phyloP scores from a whole-genome alignment of 345 rosid species.

The Lagerstroemia speciosa region DNA sequence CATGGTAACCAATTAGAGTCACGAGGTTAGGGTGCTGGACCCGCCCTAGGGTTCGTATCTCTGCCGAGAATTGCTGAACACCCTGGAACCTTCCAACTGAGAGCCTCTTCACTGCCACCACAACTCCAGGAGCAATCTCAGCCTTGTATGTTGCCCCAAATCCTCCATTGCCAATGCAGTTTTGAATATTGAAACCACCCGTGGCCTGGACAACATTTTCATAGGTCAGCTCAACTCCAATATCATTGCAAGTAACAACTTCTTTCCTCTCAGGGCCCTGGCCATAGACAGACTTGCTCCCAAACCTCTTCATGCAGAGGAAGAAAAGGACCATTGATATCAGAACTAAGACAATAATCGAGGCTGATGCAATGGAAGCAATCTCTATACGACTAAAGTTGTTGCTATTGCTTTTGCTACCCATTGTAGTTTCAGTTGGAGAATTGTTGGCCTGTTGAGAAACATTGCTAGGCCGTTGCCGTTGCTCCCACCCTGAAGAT shows the following conservation, averaged over 20 bases:
- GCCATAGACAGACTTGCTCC: slow-evolving; percentile 24
- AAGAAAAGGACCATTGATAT: slow-evolving; percentile 23
- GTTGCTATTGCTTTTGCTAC: slow-evolving; percentile 7
- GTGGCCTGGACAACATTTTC: slow-evolving; percentile 48
- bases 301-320: slow-evolving; percentile 27
- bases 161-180: slow-evolving; percentile 48
- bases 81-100: slow-evolving; percentile 48
- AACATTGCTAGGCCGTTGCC: slow-evolving; percentile 21
- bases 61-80: slow-evolving; percentile 44
- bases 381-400: slow-evolving; percentile 32
- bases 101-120: slow-evolving; percentile 46
- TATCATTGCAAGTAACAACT: slow-evolving; percentile 31
- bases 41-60: slow-evolving; percentile 43
- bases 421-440: slow-evolving; percentile 20
- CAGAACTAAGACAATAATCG: slow-evolving; percentile 24
- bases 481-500: slow-evolving; percentile 23
- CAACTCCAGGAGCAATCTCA: slow-evolving; percentile 33
- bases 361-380: slow-evolving; percentile 31
- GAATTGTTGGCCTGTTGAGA: slow-evolving; percentile 25
- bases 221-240: slow-evolving; percentile 33
- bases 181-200: slow-evolving; percentile 34
- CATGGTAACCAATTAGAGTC: slow-evolving; percentile 41
- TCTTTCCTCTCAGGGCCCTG: slow-evolving; percentile 30
- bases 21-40: slow-evolving; percentile 44
- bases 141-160: slow-evolving; percentile 51